Evolutionary conservation across 768 basidiomycete genomes (phyloP), one percentile per base, ranked within the genome.

Genomic region (Tricholoma saponaceum): DNA sequence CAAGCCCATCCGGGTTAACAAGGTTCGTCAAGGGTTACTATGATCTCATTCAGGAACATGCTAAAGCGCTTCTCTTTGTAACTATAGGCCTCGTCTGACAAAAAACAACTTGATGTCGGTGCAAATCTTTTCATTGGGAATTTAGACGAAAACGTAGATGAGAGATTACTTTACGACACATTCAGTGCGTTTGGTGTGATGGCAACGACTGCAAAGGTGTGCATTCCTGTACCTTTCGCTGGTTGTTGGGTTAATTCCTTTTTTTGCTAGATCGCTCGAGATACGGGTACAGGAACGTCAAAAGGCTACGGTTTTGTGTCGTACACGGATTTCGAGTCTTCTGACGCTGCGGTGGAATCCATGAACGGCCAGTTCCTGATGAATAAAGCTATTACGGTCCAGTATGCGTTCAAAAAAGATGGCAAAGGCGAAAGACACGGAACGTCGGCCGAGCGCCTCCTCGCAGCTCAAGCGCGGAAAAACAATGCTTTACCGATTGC

Each of bases 371-470:
- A 98, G 68, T 98, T 93, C 83, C 80, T 98, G 49, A 95, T 95
- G 89, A 98, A 98, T 80, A 98, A 98, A 75, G 90, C 95, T 54
- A 92, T 99, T 68, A 86, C 89, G 16, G 95, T 97, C 10, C 95
- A 98, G 69, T 99, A 97, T 70, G 96, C 97, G 2, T 98, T 98
- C 83, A 98, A 99, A 76, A 98, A 98, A 76, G 97, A 98, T 67
- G 95, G 93, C 44, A 96, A 98, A 69, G 96, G 96, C 57, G 97
- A 99, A 72, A 84, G 97, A 4, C 97, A 98, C 67, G 97, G 97
- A 26, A 97, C 96, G 10, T 80, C 90, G 14, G 95, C 97, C n/a
- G 97, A 99, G 74, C 87, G 97, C 57, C 84, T 98, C 32, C 83
- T 99, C 64, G 95, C 95, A 2, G 86, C 94, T 2, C 95, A 98